Evolutionary conservation across 306 rosid species (phyloP).

Genomic region (Benincasa hispida): DNA sequence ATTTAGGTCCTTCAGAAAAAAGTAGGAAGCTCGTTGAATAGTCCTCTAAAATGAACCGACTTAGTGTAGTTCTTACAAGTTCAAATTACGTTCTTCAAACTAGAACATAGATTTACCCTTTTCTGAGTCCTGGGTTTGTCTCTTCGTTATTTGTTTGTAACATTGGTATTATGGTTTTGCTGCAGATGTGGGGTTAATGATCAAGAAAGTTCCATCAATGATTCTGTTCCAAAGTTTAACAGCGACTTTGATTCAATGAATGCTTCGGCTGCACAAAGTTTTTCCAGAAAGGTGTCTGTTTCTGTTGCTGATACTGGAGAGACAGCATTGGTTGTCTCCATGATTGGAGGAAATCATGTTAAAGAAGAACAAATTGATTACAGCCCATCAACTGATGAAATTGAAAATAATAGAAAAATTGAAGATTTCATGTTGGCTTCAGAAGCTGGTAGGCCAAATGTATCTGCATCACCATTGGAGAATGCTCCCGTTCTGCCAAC

Average conservation of each 20-base stretch:
- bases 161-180: slow-evolving; percentile 20
- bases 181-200: slow-evolving; percentile 60
- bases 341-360: slow-evolving; percentile 45
- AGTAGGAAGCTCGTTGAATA: neutral
- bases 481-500: slow-evolving; percentile 13
- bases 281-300: slow-evolving; percentile 58
- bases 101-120: neutral
- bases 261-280: slow-evolving; percentile 27
- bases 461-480: slow-evolving; percentile 9
- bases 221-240: slow-evolving; percentile 21
- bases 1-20: neutral
- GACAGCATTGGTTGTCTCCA: slow-evolving; percentile 84
- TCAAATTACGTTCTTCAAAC: neutral
- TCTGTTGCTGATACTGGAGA: slow-evolving; percentile 90
- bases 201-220: slow-evolving; percentile 28
- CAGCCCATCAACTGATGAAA: slow-evolving; percentile 24
- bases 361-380: slow-evolving; percentile 29
- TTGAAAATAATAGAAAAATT: slow-evolving; percentile 28
- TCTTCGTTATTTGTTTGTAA: slow-evolving; percentile 8
- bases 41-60: slow-evolving; percentile 6
- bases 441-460: slow-evolving; percentile 24
- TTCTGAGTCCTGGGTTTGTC: neutral
- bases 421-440: slow-evolving; percentile 32
- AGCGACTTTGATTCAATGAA: slow-evolving; percentile 22
- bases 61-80: slow-evolving; percentile 4